Base-by-base conservation (phyloP, 768 basidiomycete genomes). In the Boletus insuetus region DNA sequence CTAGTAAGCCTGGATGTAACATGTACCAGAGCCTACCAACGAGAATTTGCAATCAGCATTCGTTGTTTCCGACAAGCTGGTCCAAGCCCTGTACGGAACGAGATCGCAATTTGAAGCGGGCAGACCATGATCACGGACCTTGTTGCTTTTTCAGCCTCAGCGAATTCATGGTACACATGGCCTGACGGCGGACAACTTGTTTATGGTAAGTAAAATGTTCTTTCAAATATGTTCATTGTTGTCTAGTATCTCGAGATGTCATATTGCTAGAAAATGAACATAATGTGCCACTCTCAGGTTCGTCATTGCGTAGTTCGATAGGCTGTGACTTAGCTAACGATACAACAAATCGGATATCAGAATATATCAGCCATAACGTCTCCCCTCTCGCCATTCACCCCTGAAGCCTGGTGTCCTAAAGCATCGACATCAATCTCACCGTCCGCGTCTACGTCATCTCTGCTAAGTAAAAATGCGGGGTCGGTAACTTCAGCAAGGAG, bases 401-500 rank as follows among this genome's bases (percentile, higher is more conserved):
- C 64, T 20, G 74, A 64, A 44, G 79, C 80, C 29, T 81, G 83
- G 37, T 86, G 86, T 2, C 81, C 85, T 58, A 87, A 85, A n/a
- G 79, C 69, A 77, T 89, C 62, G 13, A 68, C 53, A 47, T 73
- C 70, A 42, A 79, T 71, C 54, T 84, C 84, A 4, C 82, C 84
- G 38, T 87, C 86, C 3, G 83, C 85, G 76, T 89, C 62, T 55
- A 75, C 72, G 74, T 81, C 74, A 73, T 66, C 73, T 22, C 76
- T 64, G 17, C 54, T 62, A 17, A 80, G 69, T 70, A 90, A 69
- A 76, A 81, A 71, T 76, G 71, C 63, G 5, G 81, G 91, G 66
- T 94, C 91, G 14, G 75, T 74, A 6, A 94, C 89, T 67, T 92
- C 89, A 0, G 89, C 86, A 54, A 89, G 73, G 1, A 84, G 81